phyloP scores from a whole-genome alignment of 2,329 filamentous ascomycete species.

The Penicillium sp. region DNA sequence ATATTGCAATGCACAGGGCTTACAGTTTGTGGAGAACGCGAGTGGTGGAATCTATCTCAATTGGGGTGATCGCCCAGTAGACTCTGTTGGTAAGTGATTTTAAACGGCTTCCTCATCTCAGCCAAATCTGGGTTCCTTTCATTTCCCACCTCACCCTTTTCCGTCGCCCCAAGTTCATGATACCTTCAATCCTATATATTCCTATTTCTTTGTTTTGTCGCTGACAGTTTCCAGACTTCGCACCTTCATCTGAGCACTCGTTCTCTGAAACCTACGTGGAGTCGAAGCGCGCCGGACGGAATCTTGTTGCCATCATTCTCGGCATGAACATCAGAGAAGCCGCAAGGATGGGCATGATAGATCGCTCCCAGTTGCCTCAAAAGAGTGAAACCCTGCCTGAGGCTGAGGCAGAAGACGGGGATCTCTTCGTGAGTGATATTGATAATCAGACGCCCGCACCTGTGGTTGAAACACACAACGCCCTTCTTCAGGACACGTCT shows the following conservation, averaged over 20 bases:
- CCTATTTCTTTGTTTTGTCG: background rate
- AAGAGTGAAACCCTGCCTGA: constrained; percentile 24
- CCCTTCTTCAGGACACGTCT: constrained; percentile 6
- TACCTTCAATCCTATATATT: background rate
- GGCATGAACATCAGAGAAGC: constrained; percentile 56
- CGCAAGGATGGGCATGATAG: constrained; percentile 49
- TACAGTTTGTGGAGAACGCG: constrained; percentile 49
- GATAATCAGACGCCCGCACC: constrained; percentile 32
- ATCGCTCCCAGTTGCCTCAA: constrained; percentile 37
- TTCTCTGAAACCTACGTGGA: constrained; percentile 58
- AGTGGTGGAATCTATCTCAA: constrained; percentile 53
- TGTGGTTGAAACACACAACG: constrained; percentile 16
- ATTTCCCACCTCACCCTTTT: background rate
- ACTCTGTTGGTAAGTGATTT: constrained; percentile 44
- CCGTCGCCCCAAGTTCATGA: background rate
- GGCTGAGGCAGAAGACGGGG: constrained; percentile 29
- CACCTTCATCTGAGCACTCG: constrained; percentile 49
- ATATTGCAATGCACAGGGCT: constrained; percentile 55
- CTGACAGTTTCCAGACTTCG: constrained; percentile 34
- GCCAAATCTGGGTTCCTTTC: background rate
- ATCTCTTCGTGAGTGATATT: constrained; percentile 40
- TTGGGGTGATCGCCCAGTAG: constrained; percentile 45
- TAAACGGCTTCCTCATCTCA: background rate
- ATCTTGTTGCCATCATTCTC: constrained; percentile 56
- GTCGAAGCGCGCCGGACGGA: constrained; percentile 55